Evolutionary conservation across 2,329 filamentous ascomycete genomes (phyloP), one percentile per base, ranked within the genome.

Genomic region (Pseudocercospora eumusae): DNA sequence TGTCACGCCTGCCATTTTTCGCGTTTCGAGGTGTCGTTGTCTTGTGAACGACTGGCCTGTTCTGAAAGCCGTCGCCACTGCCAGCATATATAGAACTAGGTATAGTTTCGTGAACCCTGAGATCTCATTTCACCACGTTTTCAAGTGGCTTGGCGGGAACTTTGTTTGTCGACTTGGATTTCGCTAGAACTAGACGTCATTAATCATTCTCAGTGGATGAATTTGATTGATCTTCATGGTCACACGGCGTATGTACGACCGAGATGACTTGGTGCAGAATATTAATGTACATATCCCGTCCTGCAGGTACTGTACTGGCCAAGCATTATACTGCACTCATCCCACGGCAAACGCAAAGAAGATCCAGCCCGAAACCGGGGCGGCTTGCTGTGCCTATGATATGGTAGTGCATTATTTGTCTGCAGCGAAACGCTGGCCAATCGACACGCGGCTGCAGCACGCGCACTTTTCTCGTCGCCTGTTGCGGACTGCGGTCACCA

Each of bases 261-360:
- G n/a, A n/a, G n/a, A n/a, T n/a, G n/a, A 27, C 47, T 27, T 50
- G 23, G 10, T 25, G 25, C 23, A 23, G 15, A 28, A 20, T n/a
- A n/a, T n/a, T n/a, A n/a, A n/a, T n/a, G n/a, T n/a, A 47, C 23
- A 20, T 18, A 23, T 47, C 11, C 47, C 25, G 47, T 25, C 23
- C 47, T 52, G 47, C 47, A 52, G 47, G 47, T 52, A 28, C 47
- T 20, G 42, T n/a, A n/a, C n/a, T n/a, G n/a, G n/a, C 42, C 11
- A 33, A 33, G 31, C 31, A 15, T 40, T 40, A 6, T 18, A 40
- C n/a, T 47, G 20, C 44, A 47, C 13, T 11, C 47, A 31, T 52
- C 47, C 47, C 47, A 25, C 47, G 23, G 28, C 13, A 27, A 25
- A 40, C 44, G 44, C 15, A 47, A 13, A 20, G 20, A 28, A 31